A percentile compares a stretch with the other conserved stretches of the same genome.
Conservation (phyloP, 345 rosid species). For the Eutrema heterophyllum region DNA sequence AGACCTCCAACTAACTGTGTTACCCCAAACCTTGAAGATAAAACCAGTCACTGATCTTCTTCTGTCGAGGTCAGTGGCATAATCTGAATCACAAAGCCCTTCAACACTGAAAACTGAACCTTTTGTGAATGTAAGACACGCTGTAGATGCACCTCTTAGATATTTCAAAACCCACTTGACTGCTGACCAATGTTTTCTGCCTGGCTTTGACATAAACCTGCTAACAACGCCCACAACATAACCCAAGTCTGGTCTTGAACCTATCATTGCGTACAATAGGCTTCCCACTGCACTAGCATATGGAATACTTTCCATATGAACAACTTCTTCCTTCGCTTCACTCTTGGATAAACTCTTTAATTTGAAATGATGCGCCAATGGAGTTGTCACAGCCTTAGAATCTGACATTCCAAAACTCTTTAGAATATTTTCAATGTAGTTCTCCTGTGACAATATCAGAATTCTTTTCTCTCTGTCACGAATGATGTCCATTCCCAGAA, state of each 20-base stretch:
- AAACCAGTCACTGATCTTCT: no score
- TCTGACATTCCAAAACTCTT: neutral
- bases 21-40: no score
- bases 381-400: neutral
- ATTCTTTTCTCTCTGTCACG: no score
- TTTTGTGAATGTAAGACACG: neutral
- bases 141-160: neutral
- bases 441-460: no score
- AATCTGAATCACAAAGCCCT: neutral
- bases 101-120: neutral
- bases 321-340: neutral
- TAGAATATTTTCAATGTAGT: neutral
- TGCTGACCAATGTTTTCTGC: neutral
- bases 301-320: neutral
- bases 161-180: neutral
- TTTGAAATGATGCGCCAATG: neutral
- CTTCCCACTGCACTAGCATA: neutral
- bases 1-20: no score
- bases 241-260: neutral
- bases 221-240: neutral
- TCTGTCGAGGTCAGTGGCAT: neutral
- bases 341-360: neutral
- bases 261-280: neutral
- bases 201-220: neutral
- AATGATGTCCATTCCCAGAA: no score